Base-by-base conservation (phyloP, 2,329 filamentous ascomycete species). In the Beauveria asiatica region DNA sequence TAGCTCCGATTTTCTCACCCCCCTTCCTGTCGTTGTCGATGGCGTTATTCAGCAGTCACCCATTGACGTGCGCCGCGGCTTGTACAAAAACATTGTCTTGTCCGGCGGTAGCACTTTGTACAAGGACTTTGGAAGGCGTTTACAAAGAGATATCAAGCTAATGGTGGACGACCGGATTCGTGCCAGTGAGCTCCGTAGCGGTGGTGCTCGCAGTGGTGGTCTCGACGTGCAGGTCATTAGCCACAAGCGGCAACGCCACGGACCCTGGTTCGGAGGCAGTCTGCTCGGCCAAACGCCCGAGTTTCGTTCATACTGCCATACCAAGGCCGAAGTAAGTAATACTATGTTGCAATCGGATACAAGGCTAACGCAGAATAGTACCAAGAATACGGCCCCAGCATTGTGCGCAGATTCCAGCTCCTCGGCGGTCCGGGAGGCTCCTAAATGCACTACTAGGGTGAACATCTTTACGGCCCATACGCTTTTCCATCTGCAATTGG, bases 81-180 rank as follows among this genome's bases (percentile, higher is more conserved):
- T 99, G 42, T 99, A 99, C 84, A 99, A 99, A 85, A 99, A 99
- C 78, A 99, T 99, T 76, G 94, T 99, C 41, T 82, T 99, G 42
- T 97, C 93, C 3, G 94, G 94, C 72, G 94, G 94, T 68, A 97
- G 92, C 67, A 99, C 94, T 23, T 80, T 99, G 63, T 99, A 97
- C 84, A 97, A 97, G 77, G 92, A 99, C 76, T 99, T 99, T 75
- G 94, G 94, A 27, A 86, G 94, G 66, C 86, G 94, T 72, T 81
- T 99, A 79, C 95, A 99, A 78, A 87, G 94, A 72, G 95, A 99
- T 72, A 99, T 99, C 72, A 90, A 94, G 76, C 91, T 97, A 72
- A 78, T 99, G 62, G 94, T 97, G 46, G 94, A 99, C 71, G 91
- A 88, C 19, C 85, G 94, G 67, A 97, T 99, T 71, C 86, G 89